Evolutionary conservation across 257 asterid species (phyloP).

Genomic region (Osmanthus fragrans): DNA sequence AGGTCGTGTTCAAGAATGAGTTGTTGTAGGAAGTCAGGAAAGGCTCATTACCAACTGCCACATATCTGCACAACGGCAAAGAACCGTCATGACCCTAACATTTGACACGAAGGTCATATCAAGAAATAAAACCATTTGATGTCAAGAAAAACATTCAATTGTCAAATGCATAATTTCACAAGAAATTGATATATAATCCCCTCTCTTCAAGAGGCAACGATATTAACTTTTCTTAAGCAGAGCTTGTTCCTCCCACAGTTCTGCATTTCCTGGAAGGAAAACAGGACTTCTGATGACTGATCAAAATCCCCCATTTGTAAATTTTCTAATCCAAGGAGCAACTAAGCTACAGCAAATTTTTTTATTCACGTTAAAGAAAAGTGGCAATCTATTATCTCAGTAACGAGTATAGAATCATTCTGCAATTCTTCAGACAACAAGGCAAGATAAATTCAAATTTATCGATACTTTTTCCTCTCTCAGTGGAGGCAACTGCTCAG

Average conservation of each 20-base stretch:
- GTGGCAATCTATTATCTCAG: background rate
- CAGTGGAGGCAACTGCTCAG: background rate
- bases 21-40: constrained; percentile 69
- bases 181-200: background rate
- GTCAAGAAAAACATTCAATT: background rate
- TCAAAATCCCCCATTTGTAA: background rate
- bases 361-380: too few species aligned
- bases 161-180: background rate
- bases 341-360: too few species aligned
- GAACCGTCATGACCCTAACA: background rate
- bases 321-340: background rate
- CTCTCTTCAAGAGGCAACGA: background rate
- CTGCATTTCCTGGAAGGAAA: background rate
- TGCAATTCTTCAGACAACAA: background rate
- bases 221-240: background rate
- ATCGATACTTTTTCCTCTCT: too few species aligned
- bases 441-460: background rate
- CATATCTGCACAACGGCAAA: constrained; percentile 50
- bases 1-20: constrained; percentile 67
- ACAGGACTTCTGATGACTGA: background rate
- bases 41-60: constrained; percentile 87
- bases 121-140: background rate
- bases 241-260: background rate
- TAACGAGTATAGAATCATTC: background rate
- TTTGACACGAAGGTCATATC: background rate